Conservation (phyloP, 345 rosid genomes). For the Alliaria petiolata region DNA sequence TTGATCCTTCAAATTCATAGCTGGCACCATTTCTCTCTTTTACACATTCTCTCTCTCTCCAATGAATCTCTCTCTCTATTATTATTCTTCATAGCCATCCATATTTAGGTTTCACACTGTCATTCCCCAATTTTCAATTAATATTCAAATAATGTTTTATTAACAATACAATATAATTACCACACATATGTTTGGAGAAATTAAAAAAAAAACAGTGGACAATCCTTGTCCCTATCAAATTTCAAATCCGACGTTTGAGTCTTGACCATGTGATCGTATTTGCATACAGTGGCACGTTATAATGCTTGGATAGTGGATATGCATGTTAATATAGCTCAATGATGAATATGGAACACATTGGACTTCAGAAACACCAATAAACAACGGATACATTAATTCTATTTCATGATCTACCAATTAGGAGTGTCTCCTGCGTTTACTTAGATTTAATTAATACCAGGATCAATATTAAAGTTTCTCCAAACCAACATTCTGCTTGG, state of each 20-base stretch:
- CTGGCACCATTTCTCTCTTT: constrained; percentile 63
- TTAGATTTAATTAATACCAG: not conserved
- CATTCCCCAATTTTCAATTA: not conserved
- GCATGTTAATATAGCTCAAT: constrained; percentile 26
- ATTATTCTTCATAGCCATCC: constrained; percentile 9
- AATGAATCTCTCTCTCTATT: constrained; percentile 11
- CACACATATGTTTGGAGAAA: too few species aligned
- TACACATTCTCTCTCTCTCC: constrained; percentile 41
- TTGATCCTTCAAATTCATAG: constrained; percentile 80
- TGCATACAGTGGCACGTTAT: constrained; percentile 12
- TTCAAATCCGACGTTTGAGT: constrained; percentile 15
- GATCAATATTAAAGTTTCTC: not conserved
- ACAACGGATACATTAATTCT: not conserved
- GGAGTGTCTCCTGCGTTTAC: constrained; percentile 3
- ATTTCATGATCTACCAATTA: not conserved
- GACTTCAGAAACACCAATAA: constrained; percentile 10
- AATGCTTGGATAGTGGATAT: constrained; percentile 29
- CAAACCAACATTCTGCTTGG: not conserved
- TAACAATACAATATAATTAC: not conserved
- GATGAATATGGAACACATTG: not conserved
- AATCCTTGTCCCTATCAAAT: too few species aligned
- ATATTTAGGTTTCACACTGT: constrained; percentile 8
- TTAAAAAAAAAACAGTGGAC: too few species aligned
- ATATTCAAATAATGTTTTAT: not conserved
- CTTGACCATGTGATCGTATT: constrained; percentile 22